A percentile compares a stretch with the other conserved stretches of the same genome.
Conservation (phyloP, 2,329 filamentous ascomycete genomes). For the Ascosphaera apis region DNA sequence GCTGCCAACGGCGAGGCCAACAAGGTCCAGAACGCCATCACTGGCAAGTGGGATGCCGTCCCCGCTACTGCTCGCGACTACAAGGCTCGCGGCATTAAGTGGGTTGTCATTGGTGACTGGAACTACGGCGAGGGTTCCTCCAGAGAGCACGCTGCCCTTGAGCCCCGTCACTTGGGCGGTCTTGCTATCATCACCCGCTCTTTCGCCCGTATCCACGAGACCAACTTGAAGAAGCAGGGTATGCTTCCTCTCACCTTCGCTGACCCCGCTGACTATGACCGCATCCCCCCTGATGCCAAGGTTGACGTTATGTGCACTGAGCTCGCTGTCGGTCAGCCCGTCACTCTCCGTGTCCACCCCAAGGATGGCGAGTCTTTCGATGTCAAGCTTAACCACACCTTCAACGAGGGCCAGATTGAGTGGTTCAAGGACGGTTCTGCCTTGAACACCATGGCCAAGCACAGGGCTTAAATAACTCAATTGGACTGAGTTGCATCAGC, state of each 20-base stretch:
- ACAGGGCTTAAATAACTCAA: constrained; percentile 6
- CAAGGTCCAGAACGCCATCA: constrained; percentile 84
- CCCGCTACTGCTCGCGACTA: constrained; percentile 91
- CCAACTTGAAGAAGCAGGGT: constrained; percentile 99
- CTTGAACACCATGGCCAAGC: constrained; percentile 95
- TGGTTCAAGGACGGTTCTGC: constrained; percentile 99
- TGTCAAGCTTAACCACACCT: constrained; percentile 73
- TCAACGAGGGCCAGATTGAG: constrained; percentile 93
- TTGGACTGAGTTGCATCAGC: neutral
- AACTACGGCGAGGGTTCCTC: constrained; percentile 98
- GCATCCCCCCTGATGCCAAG: constrained; percentile 79
- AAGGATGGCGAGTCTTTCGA: constrained; percentile 66
- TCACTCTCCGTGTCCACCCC: constrained; percentile 81
- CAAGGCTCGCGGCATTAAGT: constrained; percentile 88
- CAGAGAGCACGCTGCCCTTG: constrained; percentile 92
- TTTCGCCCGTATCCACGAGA: constrained; percentile 99
- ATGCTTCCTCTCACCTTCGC: constrained; percentile 96
- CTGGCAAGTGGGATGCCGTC: constrained; percentile 63
- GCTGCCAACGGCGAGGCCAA: constrained; percentile 90
- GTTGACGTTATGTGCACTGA: constrained; percentile 77
- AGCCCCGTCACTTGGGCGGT: constrained; percentile 91
- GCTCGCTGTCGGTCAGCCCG: constrained; percentile 74
- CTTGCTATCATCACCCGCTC: constrained; percentile 87
- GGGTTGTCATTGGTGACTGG: constrained; percentile 98
- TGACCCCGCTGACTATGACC: constrained; percentile 92